phyloP scores from a whole-genome alignment of 1,284 basidiomycete species.

The Trametes sp. region DNA sequence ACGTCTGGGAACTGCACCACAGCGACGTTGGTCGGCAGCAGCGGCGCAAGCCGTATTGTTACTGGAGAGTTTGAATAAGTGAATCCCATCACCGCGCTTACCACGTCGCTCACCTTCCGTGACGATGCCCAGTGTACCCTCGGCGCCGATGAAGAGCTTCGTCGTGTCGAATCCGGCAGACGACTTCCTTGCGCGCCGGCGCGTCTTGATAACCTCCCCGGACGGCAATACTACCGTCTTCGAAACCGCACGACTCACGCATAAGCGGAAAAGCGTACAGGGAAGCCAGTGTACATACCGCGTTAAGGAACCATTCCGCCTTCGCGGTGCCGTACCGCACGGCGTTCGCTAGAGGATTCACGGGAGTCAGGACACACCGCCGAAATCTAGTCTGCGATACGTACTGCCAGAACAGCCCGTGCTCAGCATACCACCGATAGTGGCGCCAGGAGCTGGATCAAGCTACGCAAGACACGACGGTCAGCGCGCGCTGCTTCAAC shows the following conservation, averaged over 20 bases:
- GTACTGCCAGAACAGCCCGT: constrained; percentile 83
- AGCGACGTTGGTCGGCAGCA: constrained; percentile 80
- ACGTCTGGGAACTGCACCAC: constrained; percentile 75
- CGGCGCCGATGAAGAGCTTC: constrained; percentile 93
- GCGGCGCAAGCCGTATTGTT: constrained; percentile 82
- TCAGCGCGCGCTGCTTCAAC: neutral
- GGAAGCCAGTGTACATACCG: constrained; percentile 49
- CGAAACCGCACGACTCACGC: neutral
- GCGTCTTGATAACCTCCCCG: constrained; percentile 94
- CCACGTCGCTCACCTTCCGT: constrained; percentile 71
- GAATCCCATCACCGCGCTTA: constrained; percentile 45
- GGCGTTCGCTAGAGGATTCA: constrained; percentile 56
- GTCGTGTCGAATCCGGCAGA: constrained; percentile 92
- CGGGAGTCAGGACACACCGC: neutral
- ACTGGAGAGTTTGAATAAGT: constrained; percentile 55
- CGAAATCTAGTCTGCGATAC: constrained; percentile 33
- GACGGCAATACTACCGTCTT: constrained; percentile 90
- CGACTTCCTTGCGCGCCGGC: constrained; percentile 86
- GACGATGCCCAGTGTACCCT: constrained; percentile 93
- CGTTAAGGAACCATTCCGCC: constrained; percentile 69
- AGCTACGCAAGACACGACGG: constrained; percentile 53
- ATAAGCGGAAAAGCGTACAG: neutral
- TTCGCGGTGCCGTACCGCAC: constrained; percentile 69
- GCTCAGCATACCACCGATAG: constrained; percentile 92
- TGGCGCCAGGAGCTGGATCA: constrained; percentile 82